A percentile compares a stretch with the other conserved stretches of the same genome.
These are phyloP conservation scores for Nepenthes alata DNA, from an alignment of 179 eudicot species.

Conservation along the genomic window DNA sequence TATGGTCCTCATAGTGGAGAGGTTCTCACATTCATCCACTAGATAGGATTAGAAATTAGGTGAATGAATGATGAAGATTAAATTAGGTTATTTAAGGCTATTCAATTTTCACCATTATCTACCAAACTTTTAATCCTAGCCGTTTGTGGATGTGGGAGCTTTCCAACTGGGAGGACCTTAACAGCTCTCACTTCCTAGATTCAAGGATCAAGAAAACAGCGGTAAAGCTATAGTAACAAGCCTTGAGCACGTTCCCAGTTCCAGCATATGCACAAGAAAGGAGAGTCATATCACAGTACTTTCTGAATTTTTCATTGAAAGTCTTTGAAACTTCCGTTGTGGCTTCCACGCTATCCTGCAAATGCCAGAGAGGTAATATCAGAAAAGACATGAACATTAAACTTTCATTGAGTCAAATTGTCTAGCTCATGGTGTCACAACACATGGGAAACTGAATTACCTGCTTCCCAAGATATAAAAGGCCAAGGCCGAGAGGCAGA, in stretches of 20 bases:
- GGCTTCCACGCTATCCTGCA: constrained; percentile 85
- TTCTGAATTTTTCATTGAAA: constrained; percentile 77
- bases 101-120: too few species aligned
- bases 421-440: neutral
- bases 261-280: constrained; percentile 99
- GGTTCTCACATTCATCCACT: too few species aligned
- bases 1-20: too few species aligned
- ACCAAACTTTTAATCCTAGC: too few species aligned
- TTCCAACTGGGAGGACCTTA: too few species aligned
- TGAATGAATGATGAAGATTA: too few species aligned
- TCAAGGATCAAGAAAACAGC: neutral
- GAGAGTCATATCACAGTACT: constrained; percentile 84
- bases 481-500: constrained; percentile 88
- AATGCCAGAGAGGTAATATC: neutral
- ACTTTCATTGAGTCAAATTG: neutral
- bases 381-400: neutral
- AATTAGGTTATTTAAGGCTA: too few species aligned
- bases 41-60: too few species aligned
- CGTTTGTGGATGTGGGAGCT: too few species aligned
- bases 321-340: constrained; percentile 92
- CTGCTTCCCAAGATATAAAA: constrained; percentile 92
- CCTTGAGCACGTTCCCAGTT: constrained; percentile 95
- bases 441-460: constrained; percentile 18
- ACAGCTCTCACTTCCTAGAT: too few species aligned
- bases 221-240: constrained; percentile 7